Base-by-base conservation (phyloP, 2,329 filamentous ascomycete species). In the Fusarium pseudonygamai region DNA sequence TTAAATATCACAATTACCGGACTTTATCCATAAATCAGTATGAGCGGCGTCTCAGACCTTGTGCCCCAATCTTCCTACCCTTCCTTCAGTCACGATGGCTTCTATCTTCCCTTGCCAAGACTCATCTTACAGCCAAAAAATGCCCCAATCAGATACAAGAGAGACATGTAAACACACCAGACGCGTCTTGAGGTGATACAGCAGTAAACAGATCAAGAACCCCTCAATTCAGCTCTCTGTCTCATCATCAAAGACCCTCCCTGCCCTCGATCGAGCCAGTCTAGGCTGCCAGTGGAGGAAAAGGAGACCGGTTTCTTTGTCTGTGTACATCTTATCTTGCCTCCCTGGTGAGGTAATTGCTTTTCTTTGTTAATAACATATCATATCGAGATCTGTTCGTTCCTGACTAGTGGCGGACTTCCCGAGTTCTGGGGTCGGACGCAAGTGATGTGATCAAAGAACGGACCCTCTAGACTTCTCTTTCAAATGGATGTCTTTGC, bases 141-240 rank as follows among this genome's bases (percentile, higher is more conserved):
- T 56, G 30, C 28, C 26, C 47, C 26, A 10, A 34, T 34, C 36
- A 34, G 11, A 22, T 39, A 46, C 43, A 28, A 47, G 36, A 60
- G 60, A 70, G 45, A 72, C 59, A 66, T 60, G 36, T 65, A 49
- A 71, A 55, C 57, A 71, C 71, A 71, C 45, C 40, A 56, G 42
- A 60, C 45, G 67, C 71, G 57, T 46, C 52, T 50, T 46, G 20
- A 14, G 6, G 40, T 55, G 34, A 49, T 37, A 50, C 24, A 53
- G 30, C 24, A 53, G 30, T 56, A 47, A 60, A 55, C 36, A 71
- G 58, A 67, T 46, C 24, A 45, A 28, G 18, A 52, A 26, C 40
- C 52, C 65, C 70, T 45, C 43, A 59, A 12, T 60, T 71, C 65
- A 67, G 65, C 66, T 73, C 52, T 39, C 55, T 73, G 65, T 73